Evolutionary conservation across 495 filamentous ascomycete species (phyloP).

Genomic region (Neurospora sp.): DNA sequence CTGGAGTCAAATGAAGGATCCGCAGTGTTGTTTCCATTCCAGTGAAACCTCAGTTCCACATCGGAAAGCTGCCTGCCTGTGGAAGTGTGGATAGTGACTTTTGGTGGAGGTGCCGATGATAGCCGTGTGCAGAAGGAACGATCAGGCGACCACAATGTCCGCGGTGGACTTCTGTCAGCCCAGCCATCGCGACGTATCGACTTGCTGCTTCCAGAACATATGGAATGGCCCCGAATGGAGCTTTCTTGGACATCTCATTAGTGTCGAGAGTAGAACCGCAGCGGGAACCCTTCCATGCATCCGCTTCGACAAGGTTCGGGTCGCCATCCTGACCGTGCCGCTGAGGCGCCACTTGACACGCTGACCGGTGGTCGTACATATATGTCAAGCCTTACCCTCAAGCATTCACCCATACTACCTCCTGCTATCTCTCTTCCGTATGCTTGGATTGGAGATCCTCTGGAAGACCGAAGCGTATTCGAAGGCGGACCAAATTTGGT

Average conservation of each 20-base stretch:
- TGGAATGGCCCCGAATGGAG: not conserved
- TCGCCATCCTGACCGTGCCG: not conserved
- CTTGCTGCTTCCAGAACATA: not conserved
- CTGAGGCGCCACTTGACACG: not conserved
- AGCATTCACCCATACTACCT: not conserved
- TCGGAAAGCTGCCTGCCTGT: not conserved
- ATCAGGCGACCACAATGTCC: not conserved
- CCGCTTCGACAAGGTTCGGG: not conserved
- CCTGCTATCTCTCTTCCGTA: not conserved
- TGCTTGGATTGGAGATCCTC: not conserved
- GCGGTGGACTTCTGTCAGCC: not conserved
- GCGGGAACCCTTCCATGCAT: not conserved
- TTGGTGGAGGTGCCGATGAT: not conserved
- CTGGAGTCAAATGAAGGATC: not conserved
- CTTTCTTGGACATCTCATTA: not conserved
- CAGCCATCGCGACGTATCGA: not conserved
- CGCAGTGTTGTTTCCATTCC: not conserved
- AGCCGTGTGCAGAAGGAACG: not conserved
- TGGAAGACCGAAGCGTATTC: not conserved
- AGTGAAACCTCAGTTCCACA: not conserved
- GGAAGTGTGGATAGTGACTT: not conserved
- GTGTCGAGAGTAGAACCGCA: not conserved
- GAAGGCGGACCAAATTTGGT: not conserved
- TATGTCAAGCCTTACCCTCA: not conserved
- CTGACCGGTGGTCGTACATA: not conserved